These are phyloP conservation scores for Penicillium atrosanguineum DNA, from an alignment of 495 filamentous ascomycete species.

Conservation along the genomic window DNA sequence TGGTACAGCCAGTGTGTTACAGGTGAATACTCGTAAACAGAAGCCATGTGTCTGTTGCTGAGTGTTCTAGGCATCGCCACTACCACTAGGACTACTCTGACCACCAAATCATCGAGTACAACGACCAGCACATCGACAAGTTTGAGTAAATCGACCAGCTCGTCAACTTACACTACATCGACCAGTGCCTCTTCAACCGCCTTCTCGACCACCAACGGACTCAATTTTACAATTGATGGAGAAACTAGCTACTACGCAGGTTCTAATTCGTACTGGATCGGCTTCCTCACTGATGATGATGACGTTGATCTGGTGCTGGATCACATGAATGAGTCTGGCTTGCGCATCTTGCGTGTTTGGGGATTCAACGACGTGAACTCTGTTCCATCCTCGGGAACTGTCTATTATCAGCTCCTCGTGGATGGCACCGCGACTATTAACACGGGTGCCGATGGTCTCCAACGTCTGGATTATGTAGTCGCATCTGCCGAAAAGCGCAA, in stretches of 20 bases:
- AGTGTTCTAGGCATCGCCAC: slow-evolving; percentile 5
- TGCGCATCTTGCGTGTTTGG: slow-evolving; percentile 71
- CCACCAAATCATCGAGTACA: slow-evolving; percentile 9
- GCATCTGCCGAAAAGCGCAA: slow-evolving; percentile 53
- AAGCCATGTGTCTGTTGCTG: not conserved
- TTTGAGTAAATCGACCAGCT: no score
- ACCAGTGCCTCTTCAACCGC: slow-evolving; percentile 19
- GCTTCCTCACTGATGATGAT: slow-evolving; percentile 60
- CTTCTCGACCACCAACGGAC: slow-evolving; percentile 50
- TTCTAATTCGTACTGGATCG: slow-evolving; percentile 74
- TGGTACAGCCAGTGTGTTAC: slow-evolving; percentile 40
- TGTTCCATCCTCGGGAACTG: slow-evolving; percentile 43
- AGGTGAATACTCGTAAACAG: slow-evolving; percentile 8
- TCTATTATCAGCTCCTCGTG: slow-evolving; percentile 60
- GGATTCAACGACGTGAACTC: slow-evolving; percentile 65
- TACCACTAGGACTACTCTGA: slow-evolving; percentile 13
- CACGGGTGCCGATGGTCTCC: slow-evolving; percentile 62
- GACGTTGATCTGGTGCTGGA: slow-evolving; percentile 61
- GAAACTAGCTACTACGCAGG: slow-evolving; percentile 62
- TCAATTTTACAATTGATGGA: slow-evolving; percentile 62
- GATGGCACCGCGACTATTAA: slow-evolving; percentile 59
- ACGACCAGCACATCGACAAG: slow-evolving; percentile 9
- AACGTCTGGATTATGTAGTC: slow-evolving; percentile 67
- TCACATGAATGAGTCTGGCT: slow-evolving; percentile 49
- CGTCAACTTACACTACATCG: slow-evolving; percentile 7